phyloP scores from a whole-genome alignment of 23 red algal species.

The Gracilariopsis chorda region DNA sequence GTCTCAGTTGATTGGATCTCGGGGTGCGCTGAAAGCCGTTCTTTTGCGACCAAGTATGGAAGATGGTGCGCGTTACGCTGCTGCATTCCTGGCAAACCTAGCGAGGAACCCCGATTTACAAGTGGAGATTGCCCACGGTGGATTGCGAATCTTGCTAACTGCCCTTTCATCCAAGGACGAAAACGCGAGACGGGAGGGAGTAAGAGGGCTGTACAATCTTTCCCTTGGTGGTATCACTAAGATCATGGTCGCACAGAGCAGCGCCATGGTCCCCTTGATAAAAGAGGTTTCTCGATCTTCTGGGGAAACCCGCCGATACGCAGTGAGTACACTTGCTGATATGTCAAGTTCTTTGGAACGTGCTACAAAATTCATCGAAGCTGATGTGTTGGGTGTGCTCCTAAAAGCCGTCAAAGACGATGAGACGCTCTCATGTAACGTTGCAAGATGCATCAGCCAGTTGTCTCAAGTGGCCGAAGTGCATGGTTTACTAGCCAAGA shows the following conservation, averaged over 20 bases:
- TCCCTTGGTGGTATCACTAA: constrained; percentile 54
- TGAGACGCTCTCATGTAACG: constrained; percentile 23
- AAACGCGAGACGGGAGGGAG: constrained; percentile 23
- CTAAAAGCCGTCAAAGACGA: constrained; percentile 44
- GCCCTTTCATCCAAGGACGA: constrained; percentile 51
- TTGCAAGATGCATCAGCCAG: constrained; percentile 29
- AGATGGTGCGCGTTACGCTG: constrained; percentile 17
- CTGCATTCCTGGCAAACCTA: constrained; percentile 48
- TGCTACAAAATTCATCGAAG: constrained; percentile 28
- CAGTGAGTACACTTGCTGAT: constrained; percentile 28
- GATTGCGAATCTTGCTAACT: constrained; percentile 15
- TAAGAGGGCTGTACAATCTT: constrained; percentile 47
- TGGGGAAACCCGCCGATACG: constrained; percentile 27
- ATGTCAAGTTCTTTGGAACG: constrained; percentile 24
- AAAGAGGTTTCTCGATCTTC: neutral
- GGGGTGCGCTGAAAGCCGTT: constrained; percentile 24
- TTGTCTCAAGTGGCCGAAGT: constrained; percentile 32
- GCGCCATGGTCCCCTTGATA: constrained; percentile 33
- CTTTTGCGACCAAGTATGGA: constrained; percentile 31
- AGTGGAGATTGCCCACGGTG: constrained; percentile 53
- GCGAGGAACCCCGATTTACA: constrained; percentile 24
- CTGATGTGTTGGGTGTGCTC: constrained; percentile 21
- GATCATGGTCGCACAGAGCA: constrained; percentile 33
- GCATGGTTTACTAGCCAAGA: constrained; percentile 44
- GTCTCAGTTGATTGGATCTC: neutral